Evolutionary conservation across 768 basidiomycete species (phyloP).

Genomic region (Boletus subcaerulescens): DNA sequence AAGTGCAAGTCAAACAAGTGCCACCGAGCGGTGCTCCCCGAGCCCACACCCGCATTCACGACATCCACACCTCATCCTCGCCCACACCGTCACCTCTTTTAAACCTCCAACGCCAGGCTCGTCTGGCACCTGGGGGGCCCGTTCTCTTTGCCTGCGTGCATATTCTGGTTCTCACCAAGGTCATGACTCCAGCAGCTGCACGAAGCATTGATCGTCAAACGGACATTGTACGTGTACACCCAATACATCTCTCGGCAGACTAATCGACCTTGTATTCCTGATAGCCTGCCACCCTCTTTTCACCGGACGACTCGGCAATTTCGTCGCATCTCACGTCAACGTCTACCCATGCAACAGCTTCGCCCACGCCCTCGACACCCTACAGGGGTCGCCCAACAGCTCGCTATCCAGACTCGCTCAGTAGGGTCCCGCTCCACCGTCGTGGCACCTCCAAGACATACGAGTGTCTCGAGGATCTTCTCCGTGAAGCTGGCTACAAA

Average conservation of each 20-base stretch:
- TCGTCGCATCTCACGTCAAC: conserved; percentile 10
- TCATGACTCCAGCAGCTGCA: conserved; percentile 17
- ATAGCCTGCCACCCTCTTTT: conserved; percentile 10
- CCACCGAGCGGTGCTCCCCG: conserved; percentile 3
- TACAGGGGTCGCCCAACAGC: conserved; percentile 38
- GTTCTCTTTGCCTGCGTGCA: background rate
- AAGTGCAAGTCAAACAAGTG: background rate
- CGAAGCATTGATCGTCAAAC: conserved; percentile 13
- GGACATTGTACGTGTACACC: conserved; percentile 15
- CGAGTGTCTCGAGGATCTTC: conserved; percentile 80
- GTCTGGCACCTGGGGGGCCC: conserved; percentile 4
- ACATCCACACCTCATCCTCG: background rate
- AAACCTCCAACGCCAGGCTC: background rate
- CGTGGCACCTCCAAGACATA: conserved; percentile 79
- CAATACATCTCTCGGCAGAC: background rate
- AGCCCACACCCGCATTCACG: conserved; percentile 8
- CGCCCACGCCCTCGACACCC: conserved; percentile 40
- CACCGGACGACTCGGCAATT: conserved; percentile 3
- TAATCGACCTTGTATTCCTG: conserved; percentile 11
- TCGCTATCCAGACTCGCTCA: conserved; percentile 58
- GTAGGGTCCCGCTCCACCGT: conserved; percentile 71
- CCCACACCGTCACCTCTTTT: no score
- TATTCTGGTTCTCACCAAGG: background rate
- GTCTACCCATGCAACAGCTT: background rate
- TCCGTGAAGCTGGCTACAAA: conserved; percentile 87